Evolutionary conservation across 768 basidiomycete genomes (phyloP).

Genomic region (Daedaleopsis sinensis): DNA sequence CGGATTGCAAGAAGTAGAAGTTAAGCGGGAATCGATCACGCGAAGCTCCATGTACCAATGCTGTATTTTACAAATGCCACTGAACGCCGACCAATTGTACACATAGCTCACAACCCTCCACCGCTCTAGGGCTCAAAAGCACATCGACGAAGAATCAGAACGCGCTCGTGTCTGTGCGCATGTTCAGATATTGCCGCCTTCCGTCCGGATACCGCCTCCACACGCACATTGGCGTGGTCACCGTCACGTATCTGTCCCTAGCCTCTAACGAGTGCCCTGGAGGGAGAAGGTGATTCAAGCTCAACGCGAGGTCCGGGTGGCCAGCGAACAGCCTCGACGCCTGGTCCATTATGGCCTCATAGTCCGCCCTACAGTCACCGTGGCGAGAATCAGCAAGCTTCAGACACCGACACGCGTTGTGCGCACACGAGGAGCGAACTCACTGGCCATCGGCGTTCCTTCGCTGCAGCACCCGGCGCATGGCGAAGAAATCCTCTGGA

Average conservation of each 20-base stretch:
- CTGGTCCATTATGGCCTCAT: constrained; percentile 3
- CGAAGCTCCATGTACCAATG: no score
- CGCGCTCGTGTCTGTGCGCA: background rate
- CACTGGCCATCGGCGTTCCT: constrained; percentile 3
- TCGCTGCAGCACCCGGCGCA: background rate
- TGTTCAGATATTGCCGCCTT: background rate
- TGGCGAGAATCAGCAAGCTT: background rate
- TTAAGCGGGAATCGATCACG: no score
- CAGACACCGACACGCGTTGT: background rate
- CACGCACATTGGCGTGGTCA: background rate
- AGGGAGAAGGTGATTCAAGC: background rate
- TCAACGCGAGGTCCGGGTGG: background rate
- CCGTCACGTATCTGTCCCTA: background rate
- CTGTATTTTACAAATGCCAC: no score
- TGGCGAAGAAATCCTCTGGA: background rate
- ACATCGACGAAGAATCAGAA: no score
- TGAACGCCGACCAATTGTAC: no score
- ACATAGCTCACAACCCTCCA: no score
- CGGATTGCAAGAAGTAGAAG: constrained; percentile 27
- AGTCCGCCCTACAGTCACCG: background rate
- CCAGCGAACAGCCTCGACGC: constrained; percentile 7
- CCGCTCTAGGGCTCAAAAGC: no score
- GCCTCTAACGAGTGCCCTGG: background rate
- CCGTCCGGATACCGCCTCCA: background rate
- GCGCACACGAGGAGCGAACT: background rate